Percentiles rank a stretch among this genome's conserved stretches.
phyloP scores from a whole-genome alignment of 2,329 filamentous ascomycete genomes.

The Pseudogymnoascus sp. region DNA sequence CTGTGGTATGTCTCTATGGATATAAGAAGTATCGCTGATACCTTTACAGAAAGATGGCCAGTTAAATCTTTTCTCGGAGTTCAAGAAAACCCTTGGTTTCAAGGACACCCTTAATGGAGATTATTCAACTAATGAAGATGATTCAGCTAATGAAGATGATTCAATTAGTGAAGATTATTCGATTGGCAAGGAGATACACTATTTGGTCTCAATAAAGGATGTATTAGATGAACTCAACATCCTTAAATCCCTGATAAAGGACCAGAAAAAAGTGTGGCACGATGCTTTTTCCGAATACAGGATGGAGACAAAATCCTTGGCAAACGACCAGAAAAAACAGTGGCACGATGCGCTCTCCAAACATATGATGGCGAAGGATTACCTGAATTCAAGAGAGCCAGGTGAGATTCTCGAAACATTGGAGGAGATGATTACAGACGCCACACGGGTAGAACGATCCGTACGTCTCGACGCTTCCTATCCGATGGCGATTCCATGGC shows the following conservation, averaged over 20 bases:
- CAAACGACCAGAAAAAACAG: slow-evolving; percentile 11
- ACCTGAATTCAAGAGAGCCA: slow-evolving; percentile 1
- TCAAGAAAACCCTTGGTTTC: background rate
- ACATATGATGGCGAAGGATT: slow-evolving; percentile 8
- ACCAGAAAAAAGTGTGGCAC: background rate
- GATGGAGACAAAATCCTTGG: slow-evolving; percentile 8
- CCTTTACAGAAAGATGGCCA: background rate
- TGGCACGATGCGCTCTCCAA: slow-evolving; percentile 11
- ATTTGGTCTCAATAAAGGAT: slow-evolving; percentile 12
- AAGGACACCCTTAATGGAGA: background rate
- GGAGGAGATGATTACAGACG: slow-evolving; percentile 11
- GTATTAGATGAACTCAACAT: slow-evolving; percentile 16
- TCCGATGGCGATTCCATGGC: background rate
- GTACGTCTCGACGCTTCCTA: background rate
- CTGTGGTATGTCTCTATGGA: too few relatives aligned
- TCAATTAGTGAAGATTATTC: background rate
- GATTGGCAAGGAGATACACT: background rate
- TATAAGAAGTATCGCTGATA: background rate
- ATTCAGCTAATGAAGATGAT: background rate
- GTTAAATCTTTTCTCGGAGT: background rate
- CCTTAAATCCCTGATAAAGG: background rate
- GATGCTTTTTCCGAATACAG: background rate
- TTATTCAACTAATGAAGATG: background rate
- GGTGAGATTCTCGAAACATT: slow-evolving; percentile 9
- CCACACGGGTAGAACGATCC: slow-evolving; percentile 10